Evolutionary conservation across 768 basidiomycete species (phyloP).

Genomic region (Leucocoprinus leucothites): DNA sequence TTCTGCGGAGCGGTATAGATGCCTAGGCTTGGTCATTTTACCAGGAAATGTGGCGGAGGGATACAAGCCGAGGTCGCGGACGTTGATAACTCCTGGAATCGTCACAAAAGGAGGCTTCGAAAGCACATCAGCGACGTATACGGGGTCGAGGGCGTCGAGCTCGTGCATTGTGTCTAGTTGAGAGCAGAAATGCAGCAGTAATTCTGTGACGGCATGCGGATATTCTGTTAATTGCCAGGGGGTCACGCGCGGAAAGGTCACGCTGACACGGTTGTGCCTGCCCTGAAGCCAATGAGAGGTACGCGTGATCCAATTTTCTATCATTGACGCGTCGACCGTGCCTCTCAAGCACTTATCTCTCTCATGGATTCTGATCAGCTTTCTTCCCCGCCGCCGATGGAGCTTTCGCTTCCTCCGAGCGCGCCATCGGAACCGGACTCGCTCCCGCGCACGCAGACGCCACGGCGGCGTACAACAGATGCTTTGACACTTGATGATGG

Average conservation of each 20-base stretch:
- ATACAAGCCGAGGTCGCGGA: slow-evolving; percentile 69
- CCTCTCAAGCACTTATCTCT: slow-evolving; percentile 12
- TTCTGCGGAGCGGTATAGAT: slow-evolving; percentile 70
- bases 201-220: not conserved
- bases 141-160: slow-evolving; percentile 64
- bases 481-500: slow-evolving; percentile 49
- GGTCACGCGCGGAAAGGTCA: slow-evolving; percentile 17
- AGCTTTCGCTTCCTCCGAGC: slow-evolving; percentile 51
- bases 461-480: slow-evolving; percentile 43
- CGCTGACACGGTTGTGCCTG: slow-evolving; percentile 34
- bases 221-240: slow-evolving; percentile 1
- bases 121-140: slow-evolving; percentile 59
- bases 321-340: slow-evolving; percentile 29
- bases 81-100: slow-evolving; percentile 73
- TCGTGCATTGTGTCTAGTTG: slow-evolving; percentile 34
- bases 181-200: not conserved
- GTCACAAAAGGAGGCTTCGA: slow-evolving; percentile 69
- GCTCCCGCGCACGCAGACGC: slow-evolving; percentile 29
- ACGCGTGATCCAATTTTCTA: slow-evolving; percentile 26
- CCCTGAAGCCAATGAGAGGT: slow-evolving; percentile 30
- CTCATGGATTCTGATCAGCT: slow-evolving; percentile 56
- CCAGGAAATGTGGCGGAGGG: slow-evolving; percentile 43
- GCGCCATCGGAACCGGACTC: slow-evolving; percentile 40
- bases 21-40: slow-evolving; percentile 52
- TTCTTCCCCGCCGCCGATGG: slow-evolving; percentile 54